Evolutionary conservation across 2,329 filamentous ascomycete genomes (phyloP), one percentile per base, ranked within the genome.

Genomic region (Ophiognomonia clavigignenti-juglandacearum): DNA sequence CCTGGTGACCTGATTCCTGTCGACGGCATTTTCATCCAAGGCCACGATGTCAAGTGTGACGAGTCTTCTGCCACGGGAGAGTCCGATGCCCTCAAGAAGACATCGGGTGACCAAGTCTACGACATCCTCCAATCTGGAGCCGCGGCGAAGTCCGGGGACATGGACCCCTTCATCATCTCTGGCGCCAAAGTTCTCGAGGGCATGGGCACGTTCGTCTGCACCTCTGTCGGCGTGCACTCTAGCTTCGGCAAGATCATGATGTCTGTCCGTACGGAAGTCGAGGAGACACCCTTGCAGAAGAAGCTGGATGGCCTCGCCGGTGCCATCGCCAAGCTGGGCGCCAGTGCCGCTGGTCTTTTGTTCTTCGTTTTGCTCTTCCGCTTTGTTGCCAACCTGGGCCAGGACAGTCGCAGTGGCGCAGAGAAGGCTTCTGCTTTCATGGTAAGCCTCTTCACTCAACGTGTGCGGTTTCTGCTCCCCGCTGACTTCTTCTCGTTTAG

Each of bases 321-420:
- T 54, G 88, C 85, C 68, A 89, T 89, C 61, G 85, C 85, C 48
- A 87, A 86, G 64, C 70, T 88, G 29, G 85, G 85, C 65, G 88
- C 88, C 62, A 82, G 75, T 42, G 88, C 89, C 39, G 88, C 86
- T 54, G 70, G 93, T 13, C 69, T 89, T 8, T 73, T 96, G 39
- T 96, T 96, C 67, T 74, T 92, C 39, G 85, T 95, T 38, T 74
- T 96, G 13, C 80, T 96, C 59, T 91, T 96, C 68, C 80, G 89
- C 58, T 96, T 95, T 61, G 72, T 93, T 8, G 88, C 83, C 39
- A 69, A 80, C 11, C 75, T 96, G 7, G 75, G 76, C 5, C 58
- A 67, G 29, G 81, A 78, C 57, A 36, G 55, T 19, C 61, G 54
- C 0, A 65, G 68, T 0, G 68, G 80, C 2, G 70, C 78, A 0